Percentiles rank a stretch among this genome's conserved stretches.
These are phyloP conservation scores for Uronychia binucleata DNA, from an alignment of 73 alveolate species.

Conservation along the genomic window DNA sequence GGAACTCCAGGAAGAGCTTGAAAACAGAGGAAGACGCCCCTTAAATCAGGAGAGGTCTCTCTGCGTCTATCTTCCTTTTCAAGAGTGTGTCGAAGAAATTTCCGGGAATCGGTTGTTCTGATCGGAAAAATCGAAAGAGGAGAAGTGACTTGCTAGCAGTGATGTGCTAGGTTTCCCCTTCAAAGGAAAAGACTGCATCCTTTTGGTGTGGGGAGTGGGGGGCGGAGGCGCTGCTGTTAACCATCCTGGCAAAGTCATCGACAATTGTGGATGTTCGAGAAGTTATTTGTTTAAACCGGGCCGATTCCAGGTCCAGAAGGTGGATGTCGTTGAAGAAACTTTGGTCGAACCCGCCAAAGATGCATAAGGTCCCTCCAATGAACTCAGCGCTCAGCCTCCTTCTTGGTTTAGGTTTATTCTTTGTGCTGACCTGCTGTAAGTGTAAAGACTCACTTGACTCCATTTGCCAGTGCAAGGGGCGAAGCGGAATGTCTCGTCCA, in stretches of 20 bases:
- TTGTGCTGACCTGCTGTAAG: neutral
- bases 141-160: neutral
- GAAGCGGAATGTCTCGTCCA: slow-evolving; percentile 64
- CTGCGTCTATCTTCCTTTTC: no score
- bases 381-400: slow-evolving; percentile 62
- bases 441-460: slow-evolving; percentile 3
- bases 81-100: neutral
- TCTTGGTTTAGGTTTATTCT: slow-evolving; percentile 50
- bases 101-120: neutral
- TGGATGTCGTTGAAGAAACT: slow-evolving; percentile 55
- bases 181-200: neutral
- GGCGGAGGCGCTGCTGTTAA: neutral
- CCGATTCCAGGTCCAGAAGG: slow-evolving; percentile 24
- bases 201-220: neutral
- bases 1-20: no score
- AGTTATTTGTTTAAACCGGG: neutral
- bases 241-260: neutral
- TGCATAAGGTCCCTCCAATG: slow-evolving; percentile 45
- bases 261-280: neutral
- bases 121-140: neutral
- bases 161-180: neutral
- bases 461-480: slow-evolving; percentile 31
- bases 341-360: slow-evolving; percentile 74
- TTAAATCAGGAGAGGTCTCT: no score
- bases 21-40: no score